These are phyloP conservation scores for Litsea cubeba DNA, from an alignment of 164 flowering plant genomes.

Conservation along the genomic window DNA sequence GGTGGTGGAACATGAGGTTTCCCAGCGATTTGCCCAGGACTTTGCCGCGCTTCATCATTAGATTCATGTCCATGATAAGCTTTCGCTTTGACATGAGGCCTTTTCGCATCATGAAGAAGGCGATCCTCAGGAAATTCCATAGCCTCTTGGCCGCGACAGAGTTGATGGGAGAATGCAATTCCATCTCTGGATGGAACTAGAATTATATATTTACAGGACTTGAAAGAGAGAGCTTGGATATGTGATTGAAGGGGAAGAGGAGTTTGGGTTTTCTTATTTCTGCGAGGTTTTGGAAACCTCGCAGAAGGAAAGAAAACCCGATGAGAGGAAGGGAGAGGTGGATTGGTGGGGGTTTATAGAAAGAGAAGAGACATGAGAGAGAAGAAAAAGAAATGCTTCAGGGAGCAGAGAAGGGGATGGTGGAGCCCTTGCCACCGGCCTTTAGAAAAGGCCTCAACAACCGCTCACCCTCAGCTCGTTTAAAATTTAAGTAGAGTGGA, in stretches of 20 bases:
- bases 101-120: constrained; percentile 48
- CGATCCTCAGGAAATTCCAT: constrained; percentile 43
- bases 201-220: too few species aligned
- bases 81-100: constrained; percentile 45
- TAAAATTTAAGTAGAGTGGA: not conserved
- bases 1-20: constrained; percentile 30
- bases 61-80: constrained; percentile 44
- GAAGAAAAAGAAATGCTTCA: not conserved
- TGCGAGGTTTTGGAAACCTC: constrained; percentile 30
- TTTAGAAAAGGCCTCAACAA: constrained; percentile 14
- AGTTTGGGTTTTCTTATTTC: constrained; percentile 12
- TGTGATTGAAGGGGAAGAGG: not conserved
- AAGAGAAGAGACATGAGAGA: not conserved
- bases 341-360: constrained; percentile 8
- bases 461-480: not conserved
- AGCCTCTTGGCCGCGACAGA: constrained; percentile 38
- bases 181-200: constrained; percentile 14
- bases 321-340: not conserved
- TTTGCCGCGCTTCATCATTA: constrained; percentile 51
- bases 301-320: constrained; percentile 22
- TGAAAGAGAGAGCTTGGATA: not conserved
- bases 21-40: constrained; percentile 30
- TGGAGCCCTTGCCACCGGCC: constrained; percentile 12
- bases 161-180: constrained; percentile 26
- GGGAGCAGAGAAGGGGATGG: constrained; percentile 8